Evolutionary conservation across 176 grass and related monocot genomes (phyloP), one percentile per base, ranked within the genome.

Genomic region (Phyllostachys edulis): DNA sequence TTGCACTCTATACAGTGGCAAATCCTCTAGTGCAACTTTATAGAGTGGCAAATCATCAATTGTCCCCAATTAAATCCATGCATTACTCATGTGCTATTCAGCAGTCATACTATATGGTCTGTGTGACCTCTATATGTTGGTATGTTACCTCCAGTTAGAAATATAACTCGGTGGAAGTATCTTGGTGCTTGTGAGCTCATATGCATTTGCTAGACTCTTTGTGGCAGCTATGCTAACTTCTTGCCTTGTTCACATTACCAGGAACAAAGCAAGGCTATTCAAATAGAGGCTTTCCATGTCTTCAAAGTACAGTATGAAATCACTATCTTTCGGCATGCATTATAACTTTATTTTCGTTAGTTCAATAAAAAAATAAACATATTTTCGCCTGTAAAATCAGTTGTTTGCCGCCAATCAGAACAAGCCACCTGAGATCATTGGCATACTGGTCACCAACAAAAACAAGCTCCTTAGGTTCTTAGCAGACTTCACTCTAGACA

Each of bases 271-370:
- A 85, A 90, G 46, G 74, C 74, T 50, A 90, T 90, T 40, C 88
- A 90, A 71, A 21, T 74, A 55, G 83, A 89, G 17, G 88, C 77
- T 11, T 85, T 90, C 71, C 88, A 90, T 85, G 83, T 90, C 68
- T 14, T 86, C 57, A 86, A 90, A 80, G 88, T 85, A 77, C 2
- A 64, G 29, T 45, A 32, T 66, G 24, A 34, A 40, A 20, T 44
- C 44, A 5, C 24, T 51, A 7, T 73, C 23, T 16, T 32, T 51
- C 12, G 5, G 2, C 23, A 4, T 5, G 2, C 21, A 26, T 27
- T 41, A 9, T n/a, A 41, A 9, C 11, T 69, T 46, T 72, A 69
- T 71, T 45, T 44, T 70, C 7, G 17, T 7, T 16, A 5, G 18
- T 18, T 42, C 1, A 6, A 38, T 6, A 55, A 47, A 20, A 20